Percentiles rank a stretch among this genome's conserved stretches.
Evolutionary conservation across 1,139 yeast species (phyloP).

Genomic region (Sugiyamaella xylanicola): DNA sequence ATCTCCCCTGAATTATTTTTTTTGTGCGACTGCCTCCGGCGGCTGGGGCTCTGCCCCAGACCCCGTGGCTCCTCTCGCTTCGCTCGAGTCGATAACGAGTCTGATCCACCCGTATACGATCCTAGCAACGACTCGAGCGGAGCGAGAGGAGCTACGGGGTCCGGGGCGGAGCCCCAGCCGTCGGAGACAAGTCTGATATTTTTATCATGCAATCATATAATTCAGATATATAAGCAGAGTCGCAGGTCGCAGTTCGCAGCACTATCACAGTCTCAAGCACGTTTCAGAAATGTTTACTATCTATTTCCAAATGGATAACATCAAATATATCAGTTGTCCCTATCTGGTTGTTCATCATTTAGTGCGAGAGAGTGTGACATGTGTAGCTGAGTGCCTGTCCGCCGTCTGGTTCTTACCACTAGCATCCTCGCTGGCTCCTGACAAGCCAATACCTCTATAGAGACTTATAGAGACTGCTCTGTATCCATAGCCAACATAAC

Average conservation of each 20-base stretch:
- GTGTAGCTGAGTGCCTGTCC: neutral
- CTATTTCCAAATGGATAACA: conserved; percentile 21
- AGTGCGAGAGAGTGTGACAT: neutral
- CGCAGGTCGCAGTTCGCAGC: no score
- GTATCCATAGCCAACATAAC: no score
- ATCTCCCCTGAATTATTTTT: neutral
- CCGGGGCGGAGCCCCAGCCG: no score
- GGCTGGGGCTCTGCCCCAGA: conserved; percentile 5
- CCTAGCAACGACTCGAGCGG: neutral
- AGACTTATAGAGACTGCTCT: no score
- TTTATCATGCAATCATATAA: no score
- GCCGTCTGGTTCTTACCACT: neutral
- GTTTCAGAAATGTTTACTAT: conserved; percentile 16
- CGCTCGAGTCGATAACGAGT: neutral
- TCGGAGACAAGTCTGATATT: no score
- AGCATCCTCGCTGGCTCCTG: no score
- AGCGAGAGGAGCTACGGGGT: no score
- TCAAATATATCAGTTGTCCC: conserved; percentile 20
- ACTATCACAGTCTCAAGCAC: neutral
- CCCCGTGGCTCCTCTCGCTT: neutral
- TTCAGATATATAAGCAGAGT: no score
- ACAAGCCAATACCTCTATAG: no score
- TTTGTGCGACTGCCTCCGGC: neutral
- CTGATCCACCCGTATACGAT: no score
- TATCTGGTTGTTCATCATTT: conserved; percentile 20